Conservation (phyloP, 2,329 filamentous ascomycete species). For the Aspergillus neoniger region DNA sequence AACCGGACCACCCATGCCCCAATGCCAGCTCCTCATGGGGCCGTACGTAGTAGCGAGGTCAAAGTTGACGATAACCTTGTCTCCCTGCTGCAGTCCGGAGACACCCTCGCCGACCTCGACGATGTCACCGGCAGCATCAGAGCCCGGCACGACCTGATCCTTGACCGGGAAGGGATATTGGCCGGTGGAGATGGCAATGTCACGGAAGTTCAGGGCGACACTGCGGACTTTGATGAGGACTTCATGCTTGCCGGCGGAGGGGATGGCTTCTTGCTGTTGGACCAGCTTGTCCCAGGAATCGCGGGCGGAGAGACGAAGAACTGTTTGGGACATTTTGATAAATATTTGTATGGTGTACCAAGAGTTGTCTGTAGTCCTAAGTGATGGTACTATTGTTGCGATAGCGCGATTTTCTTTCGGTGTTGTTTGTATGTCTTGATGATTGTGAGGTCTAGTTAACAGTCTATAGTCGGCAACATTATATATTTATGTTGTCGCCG, state of each 20-base stretch:
- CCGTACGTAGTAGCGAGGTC: conserved; percentile 14
- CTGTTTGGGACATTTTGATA: conserved; percentile 15
- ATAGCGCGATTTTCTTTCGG: too few relatives aligned
- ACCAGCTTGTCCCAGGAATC: conserved; percentile 15
- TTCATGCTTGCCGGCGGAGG: conserved; percentile 63
- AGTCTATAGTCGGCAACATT: too few relatives aligned
- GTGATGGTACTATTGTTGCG: too few relatives aligned
- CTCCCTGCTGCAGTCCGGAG: conserved; percentile 52
- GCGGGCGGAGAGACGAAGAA: conserved; percentile 15
- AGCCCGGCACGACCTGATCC: conserved; percentile 48
- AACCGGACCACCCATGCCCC: conserved; percentile 29
- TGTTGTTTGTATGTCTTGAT: too few relatives aligned
- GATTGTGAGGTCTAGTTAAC: too few relatives aligned
- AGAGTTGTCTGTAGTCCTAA: too few relatives aligned
- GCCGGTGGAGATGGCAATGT: conserved; percentile 44
- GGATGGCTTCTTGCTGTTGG: conserved; percentile 38
- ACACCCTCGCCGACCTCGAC: conserved; percentile 54
- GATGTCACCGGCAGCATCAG: conserved; percentile 46
- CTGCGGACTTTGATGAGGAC: conserved; percentile 63
- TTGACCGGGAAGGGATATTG: conserved; percentile 51
- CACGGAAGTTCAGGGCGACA: conserved; percentile 46
- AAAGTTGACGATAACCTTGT: conserved; percentile 46
- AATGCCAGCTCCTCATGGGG: conserved; percentile 7
- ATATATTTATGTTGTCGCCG: too few relatives aligned
- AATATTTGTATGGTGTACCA: neutral